Evolutionary conservation across 306 rosid genomes (phyloP).

Genomic region (Boehmeria nivea): DNA sequence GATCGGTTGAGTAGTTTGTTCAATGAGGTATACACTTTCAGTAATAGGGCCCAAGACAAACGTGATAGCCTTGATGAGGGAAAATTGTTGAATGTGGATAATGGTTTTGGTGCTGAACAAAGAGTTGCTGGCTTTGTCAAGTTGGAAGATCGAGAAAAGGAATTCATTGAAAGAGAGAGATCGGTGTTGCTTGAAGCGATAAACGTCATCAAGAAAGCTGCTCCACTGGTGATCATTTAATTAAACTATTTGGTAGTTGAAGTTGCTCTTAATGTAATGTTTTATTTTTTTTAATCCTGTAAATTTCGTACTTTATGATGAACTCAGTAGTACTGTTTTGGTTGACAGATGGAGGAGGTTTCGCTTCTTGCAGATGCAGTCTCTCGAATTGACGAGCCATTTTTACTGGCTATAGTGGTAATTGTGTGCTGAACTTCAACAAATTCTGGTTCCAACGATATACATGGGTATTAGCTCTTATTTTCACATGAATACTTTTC

Average conservation of each 20-base stretch:
- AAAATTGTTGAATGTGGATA: conserved; percentile 23
- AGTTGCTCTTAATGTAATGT: conserved; percentile 26
- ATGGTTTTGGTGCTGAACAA: conserved; percentile 28
- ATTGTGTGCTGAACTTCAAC: conserved; percentile 99
- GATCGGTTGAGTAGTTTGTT: conserved; percentile 39
- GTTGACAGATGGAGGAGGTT: conserved; percentile 96
- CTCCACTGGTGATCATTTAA: conserved; percentile 99
- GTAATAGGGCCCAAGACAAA: conserved; percentile 24
- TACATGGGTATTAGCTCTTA: conserved; percentile 98
- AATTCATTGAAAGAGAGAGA: conserved; percentile 61
- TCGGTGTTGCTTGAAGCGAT: conserved; percentile 61
- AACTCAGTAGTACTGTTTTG: conserved; percentile 37
- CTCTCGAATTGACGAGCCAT: conserved; percentile 94
- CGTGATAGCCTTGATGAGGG: conserved; percentile 13
- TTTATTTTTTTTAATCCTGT: conserved; percentile 20
- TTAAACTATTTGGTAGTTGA: conserved; percentile 69
- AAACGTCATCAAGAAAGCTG: conserved; percentile 76
- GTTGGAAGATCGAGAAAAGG: conserved; percentile 69
- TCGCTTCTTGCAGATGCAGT: conserved; percentile 84
- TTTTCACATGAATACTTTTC: conserved; percentile 56
- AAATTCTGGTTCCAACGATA: conserved; percentile 97
- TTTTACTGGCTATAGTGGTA: conserved; percentile 99
- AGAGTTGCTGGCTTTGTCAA: conserved; percentile 70
- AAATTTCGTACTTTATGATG: conserved; percentile 28
- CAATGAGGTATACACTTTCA: conserved; percentile 27